phyloP scores from a whole-genome alignment of 164 flowering plant genomes.

The grape (Vitis vinifera) region DNA sequence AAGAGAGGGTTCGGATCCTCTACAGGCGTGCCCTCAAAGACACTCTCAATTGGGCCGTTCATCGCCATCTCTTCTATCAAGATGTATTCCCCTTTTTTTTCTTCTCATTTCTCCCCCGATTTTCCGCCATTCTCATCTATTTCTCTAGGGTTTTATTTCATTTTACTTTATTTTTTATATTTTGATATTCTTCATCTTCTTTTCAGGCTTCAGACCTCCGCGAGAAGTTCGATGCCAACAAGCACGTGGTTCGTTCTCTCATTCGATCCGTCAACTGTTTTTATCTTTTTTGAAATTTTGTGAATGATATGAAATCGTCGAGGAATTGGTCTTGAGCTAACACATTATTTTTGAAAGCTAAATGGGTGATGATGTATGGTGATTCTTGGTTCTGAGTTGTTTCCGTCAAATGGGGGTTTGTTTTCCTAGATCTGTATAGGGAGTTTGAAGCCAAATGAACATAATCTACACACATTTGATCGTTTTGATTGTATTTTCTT shows the following conservation, averaged over 20 bases:
- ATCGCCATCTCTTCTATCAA: constrained; percentile 88
- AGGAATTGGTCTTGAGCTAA: too few species aligned
- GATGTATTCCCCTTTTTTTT: constrained; percentile 45
- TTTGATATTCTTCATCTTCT: constrained; percentile 1
- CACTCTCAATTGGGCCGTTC: constrained; percentile 98
- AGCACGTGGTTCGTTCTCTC: constrained; percentile 63
- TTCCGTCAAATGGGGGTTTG: too few species aligned
- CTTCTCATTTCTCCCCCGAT: constrained; percentile 6
- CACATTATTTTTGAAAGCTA: too few species aligned
- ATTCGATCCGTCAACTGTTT: background rate
- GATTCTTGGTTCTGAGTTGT: too few species aligned
- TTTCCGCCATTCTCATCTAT: constrained; percentile 1
- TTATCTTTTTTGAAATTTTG: background rate
- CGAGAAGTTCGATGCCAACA: constrained; percentile 76
- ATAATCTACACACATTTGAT: too few species aligned
- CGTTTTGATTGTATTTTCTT: too few species aligned
- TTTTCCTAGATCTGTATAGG: too few species aligned
- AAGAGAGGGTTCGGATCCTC: constrained; percentile 88
- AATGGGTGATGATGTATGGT: too few species aligned
- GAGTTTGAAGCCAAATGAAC: too few species aligned
- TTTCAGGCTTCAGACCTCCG: constrained; percentile 78
- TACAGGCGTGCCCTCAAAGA: constrained; percentile 89
- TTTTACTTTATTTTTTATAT: background rate
- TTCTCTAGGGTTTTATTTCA: background rate
- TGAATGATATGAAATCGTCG: background rate